Percentiles rank a stretch among this genome's conserved stretches.
Conservation (phyloP, 2,329 filamentous ascomycete genomes). For the Trichoderma atrobrunneum region DNA sequence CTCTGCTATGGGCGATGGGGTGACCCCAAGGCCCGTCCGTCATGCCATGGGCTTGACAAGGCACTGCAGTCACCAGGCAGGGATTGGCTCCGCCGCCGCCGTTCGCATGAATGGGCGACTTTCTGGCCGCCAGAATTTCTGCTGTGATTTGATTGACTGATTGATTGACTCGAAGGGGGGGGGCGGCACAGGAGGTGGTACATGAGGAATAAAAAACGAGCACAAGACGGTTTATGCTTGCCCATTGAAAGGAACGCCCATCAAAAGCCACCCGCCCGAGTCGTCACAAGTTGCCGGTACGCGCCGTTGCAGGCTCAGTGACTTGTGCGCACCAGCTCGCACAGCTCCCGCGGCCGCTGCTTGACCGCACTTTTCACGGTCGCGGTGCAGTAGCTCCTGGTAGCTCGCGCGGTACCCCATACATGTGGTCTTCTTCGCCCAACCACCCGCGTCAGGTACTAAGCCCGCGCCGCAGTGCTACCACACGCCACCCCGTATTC, state of each 20-base stretch:
- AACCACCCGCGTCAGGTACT: neutral
- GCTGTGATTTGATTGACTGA: neutral
- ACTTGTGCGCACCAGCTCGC: neutral
- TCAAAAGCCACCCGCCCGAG: neutral
- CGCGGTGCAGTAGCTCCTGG: conserved; percentile 8
- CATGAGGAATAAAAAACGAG: neutral
- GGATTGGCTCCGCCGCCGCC: conserved; percentile 18
- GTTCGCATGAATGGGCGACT: conserved; percentile 18
- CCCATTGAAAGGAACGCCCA: neutral
- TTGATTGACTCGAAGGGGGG: neutral
- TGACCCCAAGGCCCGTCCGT: conserved; percentile 3
- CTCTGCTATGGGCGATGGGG: conserved; percentile 1
- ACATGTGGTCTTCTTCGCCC: neutral
- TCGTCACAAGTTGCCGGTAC: neutral
- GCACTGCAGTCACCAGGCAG: conserved; percentile 3
- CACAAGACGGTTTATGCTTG: neutral
- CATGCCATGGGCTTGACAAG: conserved; percentile 15
- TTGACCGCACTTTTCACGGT: conserved; percentile 7
- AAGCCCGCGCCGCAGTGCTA: neutral
- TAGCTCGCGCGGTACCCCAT: conserved; percentile 7
- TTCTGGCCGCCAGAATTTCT: neutral
- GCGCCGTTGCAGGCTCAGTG: neutral
- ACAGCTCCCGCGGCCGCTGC: neutral
- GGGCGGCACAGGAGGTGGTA: neutral
- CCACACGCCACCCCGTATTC: neutral